phyloP scores from a whole-genome alignment of 2,329 filamentous ascomycete species.

The Claviceps africana region DNA sequence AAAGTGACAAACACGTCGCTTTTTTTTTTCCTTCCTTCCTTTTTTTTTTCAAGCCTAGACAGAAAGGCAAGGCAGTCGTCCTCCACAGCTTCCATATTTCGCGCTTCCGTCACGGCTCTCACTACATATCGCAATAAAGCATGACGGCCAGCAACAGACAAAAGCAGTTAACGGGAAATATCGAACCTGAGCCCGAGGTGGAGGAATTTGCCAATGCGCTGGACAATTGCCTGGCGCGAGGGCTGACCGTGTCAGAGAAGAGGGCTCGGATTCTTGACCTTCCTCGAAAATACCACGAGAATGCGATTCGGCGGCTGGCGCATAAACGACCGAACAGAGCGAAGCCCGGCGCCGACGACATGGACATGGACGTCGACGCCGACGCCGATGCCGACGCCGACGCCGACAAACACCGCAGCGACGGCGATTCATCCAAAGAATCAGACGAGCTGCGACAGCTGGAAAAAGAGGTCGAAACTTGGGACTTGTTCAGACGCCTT shows the following conservation, averaged over 20 bases:
- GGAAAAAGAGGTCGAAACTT: slow-evolving; percentile 77
- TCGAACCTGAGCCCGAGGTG: slow-evolving; percentile 64
- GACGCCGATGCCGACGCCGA: slow-evolving; percentile 45
- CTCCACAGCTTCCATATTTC: neutral
- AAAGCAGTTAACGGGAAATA: slow-evolving; percentile 14
- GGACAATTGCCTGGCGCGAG: slow-evolving; percentile 53
- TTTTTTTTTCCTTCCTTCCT: too few relatives aligned
- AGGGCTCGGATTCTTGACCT: slow-evolving; percentile 56
- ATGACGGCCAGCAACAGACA: slow-evolving; percentile 2
- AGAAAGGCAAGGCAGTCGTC: too few relatives aligned
- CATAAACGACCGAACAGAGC: slow-evolving; percentile 16
- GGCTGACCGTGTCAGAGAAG: slow-evolving; percentile 36
- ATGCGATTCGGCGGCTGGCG: slow-evolving; percentile 26
- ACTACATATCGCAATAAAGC: neutral
- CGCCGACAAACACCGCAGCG: slow-evolving; percentile 28
- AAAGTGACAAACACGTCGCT: neutral
- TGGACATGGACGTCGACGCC: slow-evolving; percentile 44
- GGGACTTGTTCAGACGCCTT: slow-evolving; percentile 69
- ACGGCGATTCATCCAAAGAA: neutral
- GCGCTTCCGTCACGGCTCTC: too few relatives aligned
- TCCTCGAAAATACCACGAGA: slow-evolving; percentile 40
- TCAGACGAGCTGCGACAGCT: slow-evolving; percentile 32
- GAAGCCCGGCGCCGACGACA: slow-evolving; percentile 27
- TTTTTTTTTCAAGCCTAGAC: neutral
- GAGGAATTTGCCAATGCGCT: slow-evolving; percentile 74